Conservation (phyloP, 2,329 filamentous ascomycete species). For the Fusarium nanum region DNA sequence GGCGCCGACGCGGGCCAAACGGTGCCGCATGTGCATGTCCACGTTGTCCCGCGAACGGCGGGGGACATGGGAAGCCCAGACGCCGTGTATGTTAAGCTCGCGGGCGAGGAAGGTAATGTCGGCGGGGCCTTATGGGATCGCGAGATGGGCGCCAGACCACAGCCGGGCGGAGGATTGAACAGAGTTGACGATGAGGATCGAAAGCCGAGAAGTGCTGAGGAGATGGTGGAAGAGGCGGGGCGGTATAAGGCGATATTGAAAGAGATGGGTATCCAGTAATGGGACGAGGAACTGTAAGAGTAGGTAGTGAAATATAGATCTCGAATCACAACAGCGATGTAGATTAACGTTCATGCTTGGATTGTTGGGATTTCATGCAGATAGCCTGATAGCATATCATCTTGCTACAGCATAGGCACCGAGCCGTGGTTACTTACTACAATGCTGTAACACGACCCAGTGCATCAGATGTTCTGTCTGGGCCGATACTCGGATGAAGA, state of each 20-base stretch:
- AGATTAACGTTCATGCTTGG: not conserved
- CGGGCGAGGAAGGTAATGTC: conserved; percentile 86
- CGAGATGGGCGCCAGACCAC: conserved; percentile 54
- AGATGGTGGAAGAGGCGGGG: conserved; percentile 84
- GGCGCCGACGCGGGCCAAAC: conserved; percentile 91
- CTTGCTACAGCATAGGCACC: not conserved
- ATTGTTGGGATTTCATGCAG: not conserved
- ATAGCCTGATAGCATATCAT: not conserved
- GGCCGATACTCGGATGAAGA: not conserved
- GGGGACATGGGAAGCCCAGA: conserved; percentile 69
- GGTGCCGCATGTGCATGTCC: conserved; percentile 91
- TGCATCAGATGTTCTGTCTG: not conserved
- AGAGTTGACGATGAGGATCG: conserved; percentile 78
- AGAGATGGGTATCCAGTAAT: conserved; percentile 53
- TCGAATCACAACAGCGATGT: not conserved
- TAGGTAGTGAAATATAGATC: not conserved
- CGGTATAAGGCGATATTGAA: conserved; percentile 67
- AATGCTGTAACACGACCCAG: no score
- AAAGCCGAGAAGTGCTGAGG: conserved; percentile 73
- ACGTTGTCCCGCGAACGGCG: conserved; percentile 81
- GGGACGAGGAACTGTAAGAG: not conserved
- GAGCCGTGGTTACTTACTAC: not conserved
- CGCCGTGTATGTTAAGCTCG: conserved; percentile 84
- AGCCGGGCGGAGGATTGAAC: conserved; percentile 70
- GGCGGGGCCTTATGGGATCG: conserved; percentile 74